These are phyloP conservation scores for Colletotrichum incanum DNA, from an alignment of 2,329 filamentous ascomycete species.

Conservation along the genomic window DNA sequence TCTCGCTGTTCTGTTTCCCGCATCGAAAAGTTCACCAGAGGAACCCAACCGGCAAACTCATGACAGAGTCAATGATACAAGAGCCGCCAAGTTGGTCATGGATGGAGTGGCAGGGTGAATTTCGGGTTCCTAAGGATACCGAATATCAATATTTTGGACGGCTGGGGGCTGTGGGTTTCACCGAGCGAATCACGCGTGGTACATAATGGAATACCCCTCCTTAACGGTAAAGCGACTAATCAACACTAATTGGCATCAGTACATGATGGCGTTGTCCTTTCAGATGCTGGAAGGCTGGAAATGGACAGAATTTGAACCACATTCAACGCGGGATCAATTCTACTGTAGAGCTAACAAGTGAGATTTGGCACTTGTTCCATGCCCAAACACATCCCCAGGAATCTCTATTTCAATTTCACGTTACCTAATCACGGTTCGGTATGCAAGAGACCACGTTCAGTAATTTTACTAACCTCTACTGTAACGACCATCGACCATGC, in stretches of 20 bases:
- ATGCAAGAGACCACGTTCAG: no score
- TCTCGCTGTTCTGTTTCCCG: background rate
- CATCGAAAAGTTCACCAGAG: background rate
- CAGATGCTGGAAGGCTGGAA: background rate
- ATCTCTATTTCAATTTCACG: background rate
- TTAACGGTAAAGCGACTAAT: background rate
- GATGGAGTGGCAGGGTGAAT: background rate
- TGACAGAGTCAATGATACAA: background rate
- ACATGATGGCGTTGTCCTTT: background rate
- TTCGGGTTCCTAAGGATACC: background rate
- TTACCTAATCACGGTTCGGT: no score
- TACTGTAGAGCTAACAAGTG: background rate
- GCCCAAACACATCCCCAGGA: background rate
- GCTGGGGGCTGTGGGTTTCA: background rate
- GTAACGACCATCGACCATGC: no score
- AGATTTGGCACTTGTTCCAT: background rate
- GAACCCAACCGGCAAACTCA: background rate
- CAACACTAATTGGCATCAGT: background rate
- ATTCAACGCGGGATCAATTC: background rate
- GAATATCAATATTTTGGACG: background rate
- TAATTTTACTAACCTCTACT: no score
- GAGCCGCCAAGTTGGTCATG: background rate
- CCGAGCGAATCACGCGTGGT: background rate
- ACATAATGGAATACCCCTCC: background rate
- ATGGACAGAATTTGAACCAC: background rate